Percentiles rank a stretch among this genome's conserved stretches.
These are phyloP conservation scores for Violaceomyces palustris DNA, from an alignment of 1,284 basidiomycete genomes.

Conservation along the genomic window DNA sequence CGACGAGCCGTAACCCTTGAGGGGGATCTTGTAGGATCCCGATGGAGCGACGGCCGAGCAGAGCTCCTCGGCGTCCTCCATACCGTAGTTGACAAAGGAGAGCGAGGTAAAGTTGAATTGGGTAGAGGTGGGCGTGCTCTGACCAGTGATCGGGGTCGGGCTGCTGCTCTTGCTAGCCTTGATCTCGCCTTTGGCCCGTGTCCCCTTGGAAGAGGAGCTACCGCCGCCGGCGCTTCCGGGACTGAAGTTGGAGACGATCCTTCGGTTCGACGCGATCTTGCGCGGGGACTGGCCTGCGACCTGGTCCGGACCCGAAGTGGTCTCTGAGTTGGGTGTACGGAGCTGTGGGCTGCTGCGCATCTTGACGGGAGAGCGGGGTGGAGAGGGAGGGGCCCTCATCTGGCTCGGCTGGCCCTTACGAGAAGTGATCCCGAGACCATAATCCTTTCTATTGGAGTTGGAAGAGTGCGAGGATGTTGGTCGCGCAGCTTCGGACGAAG, in stretches of 20 bases:
- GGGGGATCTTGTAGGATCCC: slow-evolving; percentile 46
- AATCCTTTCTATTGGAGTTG: too few relatives aligned
- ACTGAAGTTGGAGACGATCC: slow-evolving; percentile 10
- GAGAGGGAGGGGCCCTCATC: slow-evolving; percentile 13
- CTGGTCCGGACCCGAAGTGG: slow-evolving; percentile 1
- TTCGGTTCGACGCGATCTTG: slow-evolving; percentile 31
- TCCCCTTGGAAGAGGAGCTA: too few relatives aligned
- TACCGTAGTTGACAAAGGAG: slow-evolving; percentile 50
- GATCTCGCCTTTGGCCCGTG: slow-evolving; percentile 6
- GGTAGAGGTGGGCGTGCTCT: slow-evolving; percentile 1
- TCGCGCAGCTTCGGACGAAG: too few relatives aligned
- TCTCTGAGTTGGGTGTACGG: slow-evolving; percentile 4
- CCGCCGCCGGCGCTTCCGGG: slow-evolving; percentile 1
- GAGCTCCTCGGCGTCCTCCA: slow-evolving; percentile 49
- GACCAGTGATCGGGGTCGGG: slow-evolving; percentile 6
- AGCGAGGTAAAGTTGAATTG: slow-evolving; percentile 12
- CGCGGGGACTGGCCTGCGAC: slow-evolving; percentile 10
- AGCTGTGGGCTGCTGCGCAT: slow-evolving; percentile 35
- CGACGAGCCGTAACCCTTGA: slow-evolving; percentile 29
- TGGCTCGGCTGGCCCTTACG: slow-evolving; percentile 9
- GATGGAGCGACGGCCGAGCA: slow-evolving; percentile 48
- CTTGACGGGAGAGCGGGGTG: slow-evolving; percentile 26
- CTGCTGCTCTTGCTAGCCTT: slow-evolving; percentile 11
- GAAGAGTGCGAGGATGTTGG: too few relatives aligned
- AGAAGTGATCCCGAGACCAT: too few relatives aligned